Percentiles rank a stretch among this genome's conserved stretches.
phyloP scores from a whole-genome alignment of 2,329 filamentous ascomycete genomes.

The Pseudogymnoascus sp. region DNA sequence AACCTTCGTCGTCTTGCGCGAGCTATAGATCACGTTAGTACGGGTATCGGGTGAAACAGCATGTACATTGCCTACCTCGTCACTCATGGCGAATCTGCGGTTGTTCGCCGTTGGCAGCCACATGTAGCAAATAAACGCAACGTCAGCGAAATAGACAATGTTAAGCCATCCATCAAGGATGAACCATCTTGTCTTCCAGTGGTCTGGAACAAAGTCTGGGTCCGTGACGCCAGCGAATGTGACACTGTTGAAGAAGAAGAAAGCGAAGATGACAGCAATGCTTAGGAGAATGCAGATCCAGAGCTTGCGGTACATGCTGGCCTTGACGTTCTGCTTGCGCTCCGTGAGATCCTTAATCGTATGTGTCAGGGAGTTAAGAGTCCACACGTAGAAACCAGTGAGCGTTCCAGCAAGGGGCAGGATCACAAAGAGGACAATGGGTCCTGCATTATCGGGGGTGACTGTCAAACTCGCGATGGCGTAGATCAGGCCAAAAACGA shows the following conservation, averaged over 20 bases:
- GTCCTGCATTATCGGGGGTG: slow-evolving; percentile 80
- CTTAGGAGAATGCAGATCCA: slow-evolving; percentile 96
- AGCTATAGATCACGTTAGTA: slow-evolving; percentile 42
- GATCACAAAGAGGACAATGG: slow-evolving; percentile 85
- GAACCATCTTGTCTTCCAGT: slow-evolving; percentile 98
- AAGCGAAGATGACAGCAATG: slow-evolving; percentile 92
- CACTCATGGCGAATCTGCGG: slow-evolving; percentile 94
- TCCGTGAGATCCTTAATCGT: slow-evolving; percentile 96
- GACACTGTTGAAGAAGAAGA: slow-evolving; percentile 98
- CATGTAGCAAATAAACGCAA: slow-evolving; percentile 86
- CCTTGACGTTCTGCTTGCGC: slow-evolving; percentile 88
- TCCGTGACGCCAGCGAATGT: slow-evolving; percentile 79
- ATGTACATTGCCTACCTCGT: slow-evolving; percentile 53
- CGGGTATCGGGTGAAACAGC: neutral
- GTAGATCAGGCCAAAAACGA: slow-evolving; percentile 90
- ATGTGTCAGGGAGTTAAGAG: slow-evolving; percentile 84
- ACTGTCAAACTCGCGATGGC: slow-evolving; percentile 82
- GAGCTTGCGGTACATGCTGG: slow-evolving; percentile 92
- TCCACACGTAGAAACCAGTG: slow-evolving; percentile 98
- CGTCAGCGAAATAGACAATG: slow-evolving; percentile 88
- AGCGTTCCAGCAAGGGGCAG: slow-evolving; percentile 84
- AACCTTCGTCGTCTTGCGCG: slow-evolving; percentile 96
- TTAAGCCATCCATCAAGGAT: slow-evolving; percentile 96
- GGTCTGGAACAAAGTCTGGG: slow-evolving; percentile 85
- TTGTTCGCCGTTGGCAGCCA: slow-evolving; percentile 98